phyloP scores from a whole-genome alignment of 352 stramenopile species.

The Pythium aquatile region DNA sequence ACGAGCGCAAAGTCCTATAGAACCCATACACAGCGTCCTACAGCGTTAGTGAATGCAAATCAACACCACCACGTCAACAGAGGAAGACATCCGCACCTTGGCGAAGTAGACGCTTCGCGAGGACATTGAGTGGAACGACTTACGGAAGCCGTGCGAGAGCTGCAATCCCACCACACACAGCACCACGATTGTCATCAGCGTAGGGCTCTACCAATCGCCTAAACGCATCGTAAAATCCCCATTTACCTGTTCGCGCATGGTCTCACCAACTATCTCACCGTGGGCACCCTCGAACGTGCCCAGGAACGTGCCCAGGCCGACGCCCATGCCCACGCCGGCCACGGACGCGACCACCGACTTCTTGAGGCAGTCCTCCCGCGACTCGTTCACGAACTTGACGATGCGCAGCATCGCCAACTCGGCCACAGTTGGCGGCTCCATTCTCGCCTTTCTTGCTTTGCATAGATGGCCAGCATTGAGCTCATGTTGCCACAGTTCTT shows the following conservation, averaged over 20 bases:
- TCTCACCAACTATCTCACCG: slow-evolving; percentile 79
- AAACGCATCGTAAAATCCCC: neutral
- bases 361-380: slow-evolving; percentile 81
- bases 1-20: slow-evolving; percentile 81
- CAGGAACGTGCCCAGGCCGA: slow-evolving; percentile 82
- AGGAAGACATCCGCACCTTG: slow-evolving; percentile 36
- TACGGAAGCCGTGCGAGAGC: slow-evolving; percentile 85
- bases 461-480: neutral
- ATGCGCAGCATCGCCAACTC: slow-evolving; percentile 45
- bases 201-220: neutral
- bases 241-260: slow-evolving; percentile 74
- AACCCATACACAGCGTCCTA: neutral
- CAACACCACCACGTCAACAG: neutral
- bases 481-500: slow-evolving; percentile 10
- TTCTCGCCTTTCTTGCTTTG: neutral
- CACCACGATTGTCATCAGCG: neutral
- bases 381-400: slow-evolving; percentile 78
- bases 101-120: slow-evolving; percentile 85
- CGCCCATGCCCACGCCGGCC: slow-evolving; percentile 69
- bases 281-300: slow-evolving; percentile 87
- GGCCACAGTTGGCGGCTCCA: slow-evolving; percentile 29
- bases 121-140: slow-evolving; percentile 76
- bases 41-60: neutral
- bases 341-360: slow-evolving; percentile 78
- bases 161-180: slow-evolving; percentile 21